phyloP scores from a whole-genome alignment of 768 basidiomycete genomes.

The Calocybe gangraenosa region DNA sequence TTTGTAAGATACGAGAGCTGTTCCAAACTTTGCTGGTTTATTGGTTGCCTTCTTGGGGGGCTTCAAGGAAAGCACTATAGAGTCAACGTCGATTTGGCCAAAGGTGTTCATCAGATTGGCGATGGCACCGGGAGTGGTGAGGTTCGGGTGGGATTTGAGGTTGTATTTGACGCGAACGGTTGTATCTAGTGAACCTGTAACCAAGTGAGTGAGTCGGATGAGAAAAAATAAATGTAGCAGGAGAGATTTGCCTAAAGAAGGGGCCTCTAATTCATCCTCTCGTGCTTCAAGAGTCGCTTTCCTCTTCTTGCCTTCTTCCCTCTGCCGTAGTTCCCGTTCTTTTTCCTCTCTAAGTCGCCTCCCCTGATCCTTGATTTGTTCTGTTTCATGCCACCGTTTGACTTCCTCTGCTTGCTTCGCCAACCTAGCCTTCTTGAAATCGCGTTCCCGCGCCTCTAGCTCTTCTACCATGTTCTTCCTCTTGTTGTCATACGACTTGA shows the following conservation, averaged over 20 bases:
- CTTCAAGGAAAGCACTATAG: constrained; percentile 63
- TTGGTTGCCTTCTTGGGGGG: constrained; percentile 51
- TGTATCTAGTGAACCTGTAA: constrained; percentile 62
- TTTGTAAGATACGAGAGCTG: constrained; percentile 72
- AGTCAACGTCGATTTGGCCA: constrained; percentile 56
- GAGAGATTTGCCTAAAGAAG: constrained; percentile 44
- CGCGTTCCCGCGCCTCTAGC: constrained; percentile 73
- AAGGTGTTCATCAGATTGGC: constrained; percentile 52
- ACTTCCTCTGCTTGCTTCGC: constrained; percentile 60
- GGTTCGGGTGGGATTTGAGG: constrained; percentile 49
- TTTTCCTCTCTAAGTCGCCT: constrained; percentile 62
- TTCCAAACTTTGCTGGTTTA: constrained; percentile 62
- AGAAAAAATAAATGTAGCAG: neutral
- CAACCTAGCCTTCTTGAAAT: constrained; percentile 64
- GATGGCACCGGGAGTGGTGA: constrained; percentile 50
- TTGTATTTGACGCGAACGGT: constrained; percentile 72
- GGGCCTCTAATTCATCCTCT: constrained; percentile 47
- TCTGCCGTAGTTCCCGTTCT: constrained; percentile 46
- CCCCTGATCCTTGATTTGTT: constrained; percentile 66
- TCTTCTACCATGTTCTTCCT: constrained; percentile 73
- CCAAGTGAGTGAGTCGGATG: constrained; percentile 4
- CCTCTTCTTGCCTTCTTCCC: constrained; percentile 47
- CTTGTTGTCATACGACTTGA: constrained; percentile 64
- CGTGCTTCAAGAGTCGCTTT: constrained; percentile 26
- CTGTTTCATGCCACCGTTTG: constrained; percentile 55